phyloP scores from a whole-genome alignment of 1,284 basidiomycete species.

The Cryptococcus sp. region DNA sequence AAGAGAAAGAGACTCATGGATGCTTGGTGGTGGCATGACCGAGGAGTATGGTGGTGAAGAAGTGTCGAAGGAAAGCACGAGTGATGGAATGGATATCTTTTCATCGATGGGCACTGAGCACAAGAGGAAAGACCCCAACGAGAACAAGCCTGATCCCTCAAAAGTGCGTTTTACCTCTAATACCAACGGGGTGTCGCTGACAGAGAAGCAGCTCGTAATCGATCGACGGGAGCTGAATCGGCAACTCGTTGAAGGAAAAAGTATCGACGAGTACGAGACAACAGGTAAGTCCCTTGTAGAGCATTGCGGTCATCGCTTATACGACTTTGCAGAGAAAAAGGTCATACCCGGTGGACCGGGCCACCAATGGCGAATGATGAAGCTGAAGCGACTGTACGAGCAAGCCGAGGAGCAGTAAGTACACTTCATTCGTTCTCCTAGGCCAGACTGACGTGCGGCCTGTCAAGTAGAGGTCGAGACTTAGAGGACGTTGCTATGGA shows the following conservation, averaged over 20 bases:
- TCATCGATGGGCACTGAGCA: slow-evolving; percentile 74
- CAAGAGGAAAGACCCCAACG: slow-evolving; percentile 64
- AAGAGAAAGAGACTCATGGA: slow-evolving; percentile 82
- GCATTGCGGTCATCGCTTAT: too few relatives aligned
- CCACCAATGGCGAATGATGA: slow-evolving; percentile 97
- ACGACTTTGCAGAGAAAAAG: slow-evolving; percentile 52
- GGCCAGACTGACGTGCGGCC: slow-evolving; percentile 3
- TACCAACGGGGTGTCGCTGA: background rate
- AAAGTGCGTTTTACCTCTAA: slow-evolving; percentile 58
- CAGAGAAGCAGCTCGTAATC: slow-evolving; percentile 32
- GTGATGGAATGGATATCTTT: slow-evolving; percentile 76
- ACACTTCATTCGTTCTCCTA: background rate
- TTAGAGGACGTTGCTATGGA: slow-evolving; percentile 85
- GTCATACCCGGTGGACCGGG: slow-evolving; percentile 82
- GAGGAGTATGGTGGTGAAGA: slow-evolving; percentile 71
- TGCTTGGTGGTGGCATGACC: slow-evolving; percentile 67
- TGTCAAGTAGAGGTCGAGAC: slow-evolving; percentile 55
- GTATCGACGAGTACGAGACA: slow-evolving; percentile 62
- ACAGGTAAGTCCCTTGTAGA: slow-evolving; percentile 42
- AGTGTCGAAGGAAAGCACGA: slow-evolving; percentile 56
- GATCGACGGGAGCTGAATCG: slow-evolving; percentile 79
- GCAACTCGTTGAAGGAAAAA: slow-evolving; percentile 66
- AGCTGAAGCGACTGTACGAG: slow-evolving; percentile 84
- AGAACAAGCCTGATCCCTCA: slow-evolving; percentile 69
- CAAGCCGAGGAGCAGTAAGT: slow-evolving; percentile 75